Percentiles rank a stretch among this genome's conserved stretches.
Evolutionary conservation across 371 early-diverging fungal genomes (phyloP).

Genomic region (Saksenaea oblongispora): DNA sequence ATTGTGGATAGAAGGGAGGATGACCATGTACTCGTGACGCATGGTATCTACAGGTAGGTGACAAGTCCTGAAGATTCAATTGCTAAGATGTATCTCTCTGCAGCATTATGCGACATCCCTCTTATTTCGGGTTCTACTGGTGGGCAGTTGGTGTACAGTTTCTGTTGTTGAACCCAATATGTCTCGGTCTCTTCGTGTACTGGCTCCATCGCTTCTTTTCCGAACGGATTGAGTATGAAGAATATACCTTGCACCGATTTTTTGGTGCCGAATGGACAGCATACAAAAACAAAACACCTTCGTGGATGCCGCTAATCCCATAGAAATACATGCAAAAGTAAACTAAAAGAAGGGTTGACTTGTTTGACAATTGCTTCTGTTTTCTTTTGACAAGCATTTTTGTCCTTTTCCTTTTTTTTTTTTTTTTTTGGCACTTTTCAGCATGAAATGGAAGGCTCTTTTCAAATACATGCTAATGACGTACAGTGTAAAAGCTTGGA

Average conservation of each 20-base stretch:
- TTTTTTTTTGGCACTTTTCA: no score
- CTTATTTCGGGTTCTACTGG: slow-evolving; percentile 88
- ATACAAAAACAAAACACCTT: slow-evolving; percentile 44
- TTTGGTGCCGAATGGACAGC: slow-evolving; percentile 72
- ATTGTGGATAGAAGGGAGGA: slow-evolving; percentile 64
- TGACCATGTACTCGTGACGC: slow-evolving; percentile 74
- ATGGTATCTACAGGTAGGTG: slow-evolving; percentile 74
- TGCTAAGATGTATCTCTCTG: neutral
- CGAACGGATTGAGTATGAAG: slow-evolving; percentile 78
- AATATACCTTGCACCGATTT: slow-evolving; percentile 67
- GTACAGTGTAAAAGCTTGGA: no score
- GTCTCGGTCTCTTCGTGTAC: slow-evolving; percentile 59
- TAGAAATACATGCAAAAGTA: slow-evolving; percentile 11
- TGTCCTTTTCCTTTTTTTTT: no score
- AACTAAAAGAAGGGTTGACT: no score
- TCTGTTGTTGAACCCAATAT: slow-evolving; percentile 74
- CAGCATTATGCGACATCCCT: slow-evolving; percentile 83
- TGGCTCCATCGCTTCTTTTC: slow-evolving; percentile 73
- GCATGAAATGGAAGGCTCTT: no score
- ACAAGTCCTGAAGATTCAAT: neutral
- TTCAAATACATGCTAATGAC: no score
- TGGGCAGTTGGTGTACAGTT: slow-evolving; percentile 80
- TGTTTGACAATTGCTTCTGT: no score
- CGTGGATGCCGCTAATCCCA: slow-evolving; percentile 45
- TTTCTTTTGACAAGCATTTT: no score